Evolutionary conservation across 306 rosid genomes (phyloP).

Genomic region (Aeschynomene evenia): DNA sequence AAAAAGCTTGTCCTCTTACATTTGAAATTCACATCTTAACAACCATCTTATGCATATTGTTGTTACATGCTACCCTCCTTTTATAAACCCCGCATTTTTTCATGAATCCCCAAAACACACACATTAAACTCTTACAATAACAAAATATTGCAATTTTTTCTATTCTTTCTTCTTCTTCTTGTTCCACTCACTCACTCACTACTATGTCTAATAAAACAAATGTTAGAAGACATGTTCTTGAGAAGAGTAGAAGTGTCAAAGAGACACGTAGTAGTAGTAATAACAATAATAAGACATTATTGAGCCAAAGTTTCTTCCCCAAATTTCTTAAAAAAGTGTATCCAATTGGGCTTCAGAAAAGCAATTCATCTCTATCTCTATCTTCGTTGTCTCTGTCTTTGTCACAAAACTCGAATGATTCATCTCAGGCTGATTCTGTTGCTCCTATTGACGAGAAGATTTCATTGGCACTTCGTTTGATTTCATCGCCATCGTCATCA

Average conservation of each 20-base stretch:
- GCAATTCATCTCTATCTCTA: constrained; percentile 68
- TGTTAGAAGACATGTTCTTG: constrained; percentile 55
- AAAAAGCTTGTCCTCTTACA: constrained; percentile 26
- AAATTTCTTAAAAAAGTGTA: constrained; percentile 78
- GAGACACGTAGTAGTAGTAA: constrained; percentile 32
- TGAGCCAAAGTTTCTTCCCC: constrained; percentile 48
- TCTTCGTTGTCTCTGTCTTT: constrained; percentile 76
- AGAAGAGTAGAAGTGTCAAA: constrained; percentile 51
- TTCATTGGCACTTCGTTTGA: constrained; percentile 67
- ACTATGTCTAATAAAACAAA: constrained; percentile 65
- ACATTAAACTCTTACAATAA: neutral
- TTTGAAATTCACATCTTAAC: constrained; percentile 81
- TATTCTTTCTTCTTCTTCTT: neutral
- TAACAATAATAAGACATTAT: constrained; percentile 26
- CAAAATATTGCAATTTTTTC: neutral
- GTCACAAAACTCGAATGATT: constrained; percentile 89
- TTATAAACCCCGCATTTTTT: constrained; percentile 24
- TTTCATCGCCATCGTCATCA: constrained; percentile 58
- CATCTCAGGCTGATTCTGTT: constrained; percentile 64
- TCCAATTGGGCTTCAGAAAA: constrained; percentile 88
- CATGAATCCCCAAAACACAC: constrained; percentile 26
- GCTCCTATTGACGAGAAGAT: constrained; percentile 70
- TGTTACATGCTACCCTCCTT: constrained; percentile 7
- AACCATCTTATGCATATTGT: constrained; percentile 45
- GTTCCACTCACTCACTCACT: neutral